Evolutionary conservation across 495 filamentous ascomycete species (phyloP), one percentile per base, ranked within the genome.

Genomic region (Aspergillus campestris): DNA sequence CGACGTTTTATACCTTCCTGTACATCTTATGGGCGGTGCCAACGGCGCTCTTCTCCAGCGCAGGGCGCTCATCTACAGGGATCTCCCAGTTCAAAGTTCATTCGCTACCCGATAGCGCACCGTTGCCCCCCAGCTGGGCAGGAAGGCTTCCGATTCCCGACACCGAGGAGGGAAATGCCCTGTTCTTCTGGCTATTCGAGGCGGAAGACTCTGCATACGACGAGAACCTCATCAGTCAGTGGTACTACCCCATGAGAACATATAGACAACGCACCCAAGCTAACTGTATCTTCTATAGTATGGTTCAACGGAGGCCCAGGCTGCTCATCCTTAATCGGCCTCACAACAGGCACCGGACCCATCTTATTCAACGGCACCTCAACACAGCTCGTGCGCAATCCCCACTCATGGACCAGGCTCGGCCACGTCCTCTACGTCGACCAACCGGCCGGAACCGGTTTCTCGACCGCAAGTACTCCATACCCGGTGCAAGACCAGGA

Each of bases 271-370:
- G 8, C 13, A 9, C 7, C 15, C 42, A 36, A 8, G 3, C 15
- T 8, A 12, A 9, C 18, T 34, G 24, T 34, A 33, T 32, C 48
- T 41, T 45, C 12, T 13, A 42, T 32, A 62, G 60, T 86, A 42
- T 86, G 81, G 80, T 63, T 86, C 27, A 85, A 85, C 55, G 83
- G 83, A 34, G 83, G 83, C 31, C 76, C 76, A 9, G 82, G 82
- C 15, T 87, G 82, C 61, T 81, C 73, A 31, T 85, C 75, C 5
- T 64, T 90, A 7, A 74, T 79, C 50, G 85, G 84, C 10, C 60
- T 89, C 13, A 51, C 46, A 5, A 55, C 51, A 9, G 61, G 61
- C 13, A 62, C 58, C 18, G 61, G 61, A 1, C 61, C 61, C 15
- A 12, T 66, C 14, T 54, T 51, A 7, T 64, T 66, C 34, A 34